Evolutionary conservation across 164 flowering plant species (phyloP), one percentile per base, ranked within the genome.

Genomic region (Chimonanthus praecox): DNA sequence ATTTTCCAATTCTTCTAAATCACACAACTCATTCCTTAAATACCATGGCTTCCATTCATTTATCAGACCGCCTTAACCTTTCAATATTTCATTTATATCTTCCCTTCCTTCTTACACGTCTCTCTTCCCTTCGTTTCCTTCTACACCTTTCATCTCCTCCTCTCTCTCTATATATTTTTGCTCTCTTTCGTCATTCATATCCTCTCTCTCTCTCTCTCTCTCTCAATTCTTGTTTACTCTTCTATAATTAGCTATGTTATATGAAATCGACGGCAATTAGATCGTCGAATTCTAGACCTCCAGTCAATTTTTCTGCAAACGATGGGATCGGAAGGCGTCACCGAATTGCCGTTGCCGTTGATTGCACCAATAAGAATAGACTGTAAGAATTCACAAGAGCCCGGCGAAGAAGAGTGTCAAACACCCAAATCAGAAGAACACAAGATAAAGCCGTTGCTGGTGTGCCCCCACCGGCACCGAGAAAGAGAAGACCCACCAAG

Each of bases 381-480:
- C 4, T 10, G 18, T 13, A 63, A 63, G 9, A 44, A 18, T 63
- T 46, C 69, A 66, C 7, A 3, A 7, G 48, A 66, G 43, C 49
- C 49, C 8, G 13, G 10, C 18, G 70, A 68, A 6, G 70, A 9
- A 16, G 70, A n/a, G 7, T 68, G 13, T 33, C 70, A 68, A 51
- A 68, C 70, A 68, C 70, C 70, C 46, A 68, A n/a, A 48, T 68
- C 70, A 48, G 54, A 68, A 49, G 51, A n/a, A 15, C 70, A 68
- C 43, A n/a, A 33, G 54, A 47, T 68, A 48, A 68, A 68, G 70
- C 21, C 70, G 9, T 4, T 18, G 5, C 9, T 68, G 10, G 54
- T 48, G 10, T 68, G 70, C 70, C 70, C 70, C 70, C 70, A 48
- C 70, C 70, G 16, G 54, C 70, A 8, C 70, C 70, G 3, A 68